A percentile compares a stretch with the other conserved stretches of the same genome.
These are phyloP conservation scores for Zygnema circumcarinatum DNA, from an alignment of 139 green algal genomes.

Conservation along the genomic window DNA sequence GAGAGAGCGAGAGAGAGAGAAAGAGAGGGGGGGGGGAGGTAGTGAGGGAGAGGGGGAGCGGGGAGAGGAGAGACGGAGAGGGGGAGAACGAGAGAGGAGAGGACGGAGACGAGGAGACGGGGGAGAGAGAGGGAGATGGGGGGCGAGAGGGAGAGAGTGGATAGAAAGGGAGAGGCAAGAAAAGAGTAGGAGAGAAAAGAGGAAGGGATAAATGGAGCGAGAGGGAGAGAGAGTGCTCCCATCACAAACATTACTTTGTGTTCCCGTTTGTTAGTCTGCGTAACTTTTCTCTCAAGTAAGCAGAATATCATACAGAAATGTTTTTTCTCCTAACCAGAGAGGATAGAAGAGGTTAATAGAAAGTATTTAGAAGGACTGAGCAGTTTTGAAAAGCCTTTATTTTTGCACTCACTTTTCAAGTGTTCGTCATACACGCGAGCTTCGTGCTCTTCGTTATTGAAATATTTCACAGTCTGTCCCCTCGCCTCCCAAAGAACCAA, in stretches of 20 bases:
- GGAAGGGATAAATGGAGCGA: background rate
- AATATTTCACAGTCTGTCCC: constrained; percentile 73
- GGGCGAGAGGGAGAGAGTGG: too few species aligned
- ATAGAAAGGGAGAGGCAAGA: too few species aligned
- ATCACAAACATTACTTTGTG: too few species aligned
- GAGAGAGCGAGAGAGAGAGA: background rate
- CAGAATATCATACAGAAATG: constrained; percentile 8
- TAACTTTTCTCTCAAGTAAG: too few species aligned
- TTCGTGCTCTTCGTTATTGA: constrained; percentile 89
- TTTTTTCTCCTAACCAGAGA: constrained; percentile 52
- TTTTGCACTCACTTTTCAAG: constrained; percentile 65
- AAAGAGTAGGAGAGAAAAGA: background rate
- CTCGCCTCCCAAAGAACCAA: background rate
- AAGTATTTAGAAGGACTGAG: background rate
- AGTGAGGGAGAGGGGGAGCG: constrained; percentile 6
- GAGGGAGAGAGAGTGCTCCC: constrained; percentile 8
- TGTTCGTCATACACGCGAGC: constrained; percentile 79
- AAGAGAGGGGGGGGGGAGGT: background rate
- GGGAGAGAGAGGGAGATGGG: too few species aligned
- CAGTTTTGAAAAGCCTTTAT: background rate
- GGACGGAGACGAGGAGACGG: background rate
- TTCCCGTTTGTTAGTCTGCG: too few species aligned
- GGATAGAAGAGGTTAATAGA: constrained; percentile 25
- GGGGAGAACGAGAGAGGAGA: background rate
- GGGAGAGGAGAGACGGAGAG: background rate